phyloP scores from a whole-genome alignment of 1,284 basidiomycete species.

The Schizophyllum amplum region DNA sequence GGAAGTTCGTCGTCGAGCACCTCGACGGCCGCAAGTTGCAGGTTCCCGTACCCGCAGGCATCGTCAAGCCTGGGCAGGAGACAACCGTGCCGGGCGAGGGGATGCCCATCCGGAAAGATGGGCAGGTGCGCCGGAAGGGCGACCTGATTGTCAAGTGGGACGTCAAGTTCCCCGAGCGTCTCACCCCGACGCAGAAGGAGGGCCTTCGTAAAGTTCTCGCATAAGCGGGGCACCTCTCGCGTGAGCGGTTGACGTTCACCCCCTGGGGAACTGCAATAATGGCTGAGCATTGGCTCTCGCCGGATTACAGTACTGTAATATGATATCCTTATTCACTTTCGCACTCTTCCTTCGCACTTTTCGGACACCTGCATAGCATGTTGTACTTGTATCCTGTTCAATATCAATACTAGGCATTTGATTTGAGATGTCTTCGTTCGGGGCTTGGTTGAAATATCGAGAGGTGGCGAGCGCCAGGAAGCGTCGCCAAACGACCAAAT shows the following conservation, averaged over 20 bases:
- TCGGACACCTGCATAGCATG: background rate
- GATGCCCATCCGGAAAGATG: constrained; percentile 85
- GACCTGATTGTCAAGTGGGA: constrained; percentile 83
- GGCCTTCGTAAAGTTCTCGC: constrained; percentile 64
- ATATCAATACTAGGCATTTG: no score
- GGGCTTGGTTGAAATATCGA: no score
- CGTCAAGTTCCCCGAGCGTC: constrained; percentile 71
- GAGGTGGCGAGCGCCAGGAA: background rate
- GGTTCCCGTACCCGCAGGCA: constrained; percentile 56
- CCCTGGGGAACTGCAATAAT: no score
- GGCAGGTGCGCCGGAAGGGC: constrained; percentile 66
- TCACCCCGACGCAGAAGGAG: constrained; percentile 74
- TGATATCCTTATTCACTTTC: background rate
- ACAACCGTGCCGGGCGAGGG: constrained; percentile 72
- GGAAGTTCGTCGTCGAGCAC: constrained; percentile 50
- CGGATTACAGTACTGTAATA: background rate
- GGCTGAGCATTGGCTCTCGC: background rate
- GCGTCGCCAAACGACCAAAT: no score
- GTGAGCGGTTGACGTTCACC: background rate
- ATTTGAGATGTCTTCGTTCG: no score
- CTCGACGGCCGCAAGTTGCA: constrained; percentile 77
- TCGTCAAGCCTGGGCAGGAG: constrained; percentile 76
- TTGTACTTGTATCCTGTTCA: background rate
- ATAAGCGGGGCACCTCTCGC: constrained; percentile 18
- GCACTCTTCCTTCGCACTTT: no score